Evolutionary conservation across 345 rosid species (phyloP).

Genomic region (Euphorbia peplus): DNA sequence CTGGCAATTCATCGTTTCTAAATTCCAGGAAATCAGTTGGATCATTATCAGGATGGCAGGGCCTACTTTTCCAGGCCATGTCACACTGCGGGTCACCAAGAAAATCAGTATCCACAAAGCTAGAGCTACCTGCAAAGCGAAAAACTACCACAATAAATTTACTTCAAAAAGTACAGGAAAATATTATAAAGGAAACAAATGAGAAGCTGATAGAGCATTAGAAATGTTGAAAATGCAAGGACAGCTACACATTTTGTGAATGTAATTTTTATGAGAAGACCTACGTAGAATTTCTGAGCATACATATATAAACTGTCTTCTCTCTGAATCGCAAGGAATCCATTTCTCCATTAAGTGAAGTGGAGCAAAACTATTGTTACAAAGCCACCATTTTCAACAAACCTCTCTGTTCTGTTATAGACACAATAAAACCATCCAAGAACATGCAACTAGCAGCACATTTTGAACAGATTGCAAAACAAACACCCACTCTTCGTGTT

Average conservation of each 20-base stretch:
- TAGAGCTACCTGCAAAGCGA: conserved; percentile 29
- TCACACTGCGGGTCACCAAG: conserved; percentile 33
- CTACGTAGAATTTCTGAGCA: background rate
- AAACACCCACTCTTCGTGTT: background rate
- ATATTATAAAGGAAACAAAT: background rate
- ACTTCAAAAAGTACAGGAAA: background rate
- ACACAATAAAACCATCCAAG: background rate
- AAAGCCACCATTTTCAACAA: background rate
- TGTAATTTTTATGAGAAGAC: background rate
- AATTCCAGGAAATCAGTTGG: conserved; percentile 31
- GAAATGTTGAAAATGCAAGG: background rate
- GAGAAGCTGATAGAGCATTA: background rate
- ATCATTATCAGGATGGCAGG: conserved; percentile 25
- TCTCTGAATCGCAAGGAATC: background rate
- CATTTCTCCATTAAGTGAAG: background rate
- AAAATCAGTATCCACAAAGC: conserved; percentile 30
- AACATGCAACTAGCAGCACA: background rate
- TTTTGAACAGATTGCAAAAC: background rate
- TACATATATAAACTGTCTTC: background rate
- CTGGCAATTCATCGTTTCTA: conserved; percentile 32
- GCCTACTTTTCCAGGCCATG: conserved; percentile 39
- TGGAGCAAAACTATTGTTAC: background rate
- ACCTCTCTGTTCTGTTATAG: background rate
- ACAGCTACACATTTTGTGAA: background rate
- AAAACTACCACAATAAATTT: background rate